These are phyloP conservation scores for Alternaria sp. DNA, from an alignment of 2,329 filamentous ascomycete genomes.

Conservation along the genomic window DNA sequence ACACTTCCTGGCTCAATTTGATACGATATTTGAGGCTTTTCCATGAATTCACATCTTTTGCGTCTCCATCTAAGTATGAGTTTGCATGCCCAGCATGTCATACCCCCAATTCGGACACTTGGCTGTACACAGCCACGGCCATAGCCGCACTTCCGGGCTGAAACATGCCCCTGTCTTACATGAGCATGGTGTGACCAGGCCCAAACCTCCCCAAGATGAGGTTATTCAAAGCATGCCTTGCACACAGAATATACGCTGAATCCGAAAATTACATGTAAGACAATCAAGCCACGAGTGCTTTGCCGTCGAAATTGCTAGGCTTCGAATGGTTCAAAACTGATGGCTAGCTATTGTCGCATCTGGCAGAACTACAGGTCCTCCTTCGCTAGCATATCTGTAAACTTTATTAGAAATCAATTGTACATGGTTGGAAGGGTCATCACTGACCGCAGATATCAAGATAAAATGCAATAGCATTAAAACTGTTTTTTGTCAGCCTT, in stretches of 20 bases:
- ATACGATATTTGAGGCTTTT: not conserved
- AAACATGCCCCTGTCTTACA: slow-evolving; percentile 22
- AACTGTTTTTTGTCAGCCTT: slow-evolving; percentile 53
- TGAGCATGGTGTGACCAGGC: slow-evolving; percentile 14
- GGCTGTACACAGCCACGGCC: slow-evolving; percentile 40
- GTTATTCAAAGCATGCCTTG: slow-evolving; percentile 23
- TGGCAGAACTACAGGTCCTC: slow-evolving; percentile 39
- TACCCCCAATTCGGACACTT: slow-evolving; percentile 5
- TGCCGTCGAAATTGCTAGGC: not conserved
- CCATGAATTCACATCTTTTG: not conserved
- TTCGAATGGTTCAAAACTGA: not conserved
- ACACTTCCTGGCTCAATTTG: not conserved
- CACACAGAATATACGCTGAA: not conserved
- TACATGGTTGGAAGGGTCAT: not conserved
- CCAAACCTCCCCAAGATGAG: slow-evolving; percentile 16
- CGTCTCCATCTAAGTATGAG: not conserved
- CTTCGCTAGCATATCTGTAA: slow-evolving; percentile 51
- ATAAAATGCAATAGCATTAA: slow-evolving; percentile 72
- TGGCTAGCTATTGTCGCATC: not conserved
- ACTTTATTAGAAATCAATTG: slow-evolving; percentile 1
- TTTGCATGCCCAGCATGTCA: not conserved
- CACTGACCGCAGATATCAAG: slow-evolving; percentile 69
- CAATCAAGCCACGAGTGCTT: not conserved
- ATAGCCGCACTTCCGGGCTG: slow-evolving; percentile 30
- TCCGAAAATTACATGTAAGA: not conserved